Evolutionary conservation across 2,329 filamentous ascomycete species (phyloP).

Genomic region (Aureobasidium namibiae): DNA sequence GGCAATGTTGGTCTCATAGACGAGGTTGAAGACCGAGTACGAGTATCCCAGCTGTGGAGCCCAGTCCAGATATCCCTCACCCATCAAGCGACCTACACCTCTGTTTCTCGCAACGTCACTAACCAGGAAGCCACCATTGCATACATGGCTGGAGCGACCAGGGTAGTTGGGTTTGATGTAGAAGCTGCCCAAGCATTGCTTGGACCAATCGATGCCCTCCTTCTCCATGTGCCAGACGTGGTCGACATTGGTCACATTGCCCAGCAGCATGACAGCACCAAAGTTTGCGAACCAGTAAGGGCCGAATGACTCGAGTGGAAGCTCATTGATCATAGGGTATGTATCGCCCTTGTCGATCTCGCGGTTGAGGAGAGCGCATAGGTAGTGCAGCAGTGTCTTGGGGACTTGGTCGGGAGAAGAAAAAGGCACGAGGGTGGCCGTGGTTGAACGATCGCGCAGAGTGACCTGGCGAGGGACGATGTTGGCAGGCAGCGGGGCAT

Average conservation of each 20-base stretch:
- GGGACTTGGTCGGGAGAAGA: constrained; percentile 71
- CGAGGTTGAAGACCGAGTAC: constrained; percentile 89
- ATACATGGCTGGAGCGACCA: constrained; percentile 81
- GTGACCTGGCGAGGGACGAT: constrained; percentile 71
- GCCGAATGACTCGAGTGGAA: constrained; percentile 67
- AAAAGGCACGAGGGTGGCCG: constrained; percentile 77
- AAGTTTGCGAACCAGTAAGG: constrained; percentile 90
- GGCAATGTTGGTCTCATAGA: constrained; percentile 88
- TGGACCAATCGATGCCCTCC: constrained; percentile 59
- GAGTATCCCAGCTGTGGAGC: constrained; percentile 62
- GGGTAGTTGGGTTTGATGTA: constrained; percentile 94
- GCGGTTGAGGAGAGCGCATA: constrained; percentile 76
- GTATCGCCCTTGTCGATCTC: constrained; percentile 90
- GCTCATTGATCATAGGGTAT: constrained; percentile 75
- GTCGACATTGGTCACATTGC: constrained; percentile 57
- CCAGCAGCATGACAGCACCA: constrained; percentile 77
- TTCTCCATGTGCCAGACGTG: constrained; percentile 40
- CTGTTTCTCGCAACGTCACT: constrained; percentile 40
- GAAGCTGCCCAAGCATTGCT: constrained; percentile 78
- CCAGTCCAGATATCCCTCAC: constrained; percentile 45
- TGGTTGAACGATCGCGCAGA: constrained; percentile 73
- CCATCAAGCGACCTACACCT: constrained; percentile 44
- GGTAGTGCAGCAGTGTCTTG: constrained; percentile 62
- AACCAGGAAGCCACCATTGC: constrained; percentile 52
- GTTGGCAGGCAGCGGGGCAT: constrained; percentile 57